These are phyloP conservation scores for Arachnopeziza araneosa DNA, from an alignment of 2,329 filamentous ascomycete species.

Conservation along the genomic window DNA sequence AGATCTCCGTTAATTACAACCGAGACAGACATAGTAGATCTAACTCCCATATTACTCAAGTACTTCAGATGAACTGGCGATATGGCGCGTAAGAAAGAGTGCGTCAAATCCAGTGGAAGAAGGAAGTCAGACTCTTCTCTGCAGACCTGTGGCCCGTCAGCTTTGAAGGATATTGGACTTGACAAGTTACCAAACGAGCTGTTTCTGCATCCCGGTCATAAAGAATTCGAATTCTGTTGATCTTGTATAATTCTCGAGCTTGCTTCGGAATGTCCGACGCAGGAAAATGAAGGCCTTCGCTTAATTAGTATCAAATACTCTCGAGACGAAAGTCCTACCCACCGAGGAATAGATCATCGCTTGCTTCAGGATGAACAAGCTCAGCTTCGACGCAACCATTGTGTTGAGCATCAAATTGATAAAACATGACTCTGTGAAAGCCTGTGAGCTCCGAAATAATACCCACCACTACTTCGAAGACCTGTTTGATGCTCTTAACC, in stretches of 20 bases:
- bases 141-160: constrained; percentile 44
- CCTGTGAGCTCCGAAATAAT: constrained; percentile 22
- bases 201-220: constrained; percentile 79
- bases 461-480: constrained; percentile 21
- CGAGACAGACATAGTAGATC: constrained; percentile 88
- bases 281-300: constrained; percentile 55
- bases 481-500: constrained; percentile 11
- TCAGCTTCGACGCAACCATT: constrained; percentile 26
- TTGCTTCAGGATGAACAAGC: constrained; percentile 20
- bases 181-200: constrained; percentile 50
- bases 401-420: constrained; percentile 22
- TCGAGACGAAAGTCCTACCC: background rate
- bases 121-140: constrained; percentile 66
- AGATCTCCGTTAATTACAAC: constrained; percentile 63
- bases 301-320: background rate
- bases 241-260: constrained; percentile 75
- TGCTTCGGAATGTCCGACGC: constrained; percentile 81
- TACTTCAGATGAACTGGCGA: constrained; percentile 86
- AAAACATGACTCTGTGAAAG: constrained; percentile 26
- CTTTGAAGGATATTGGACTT: background rate
- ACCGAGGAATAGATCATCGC: constrained; percentile 17
- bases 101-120: constrained; percentile 71
- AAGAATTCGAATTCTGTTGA: constrained; percentile 80
- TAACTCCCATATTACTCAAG: constrained; percentile 77
- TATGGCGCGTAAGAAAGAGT: constrained; percentile 81